Evolutionary conservation across 768 basidiomycete genomes (phyloP), one percentile per base, ranked within the genome.

Genomic region (Russula foetens): DNA sequence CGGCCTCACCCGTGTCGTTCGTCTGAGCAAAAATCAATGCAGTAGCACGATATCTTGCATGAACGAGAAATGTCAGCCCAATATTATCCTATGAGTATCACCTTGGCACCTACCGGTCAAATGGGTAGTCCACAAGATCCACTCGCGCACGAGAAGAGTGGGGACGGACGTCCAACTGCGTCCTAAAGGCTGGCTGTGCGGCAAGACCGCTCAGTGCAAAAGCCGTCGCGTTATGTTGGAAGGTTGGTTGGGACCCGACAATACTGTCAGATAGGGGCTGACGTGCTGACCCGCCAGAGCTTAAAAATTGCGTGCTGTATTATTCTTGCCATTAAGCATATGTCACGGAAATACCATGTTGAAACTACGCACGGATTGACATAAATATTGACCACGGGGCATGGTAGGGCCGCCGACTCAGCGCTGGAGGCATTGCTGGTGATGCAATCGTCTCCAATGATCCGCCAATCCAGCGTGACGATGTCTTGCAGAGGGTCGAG

Each of bases 381-480:
- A 21, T 39, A 60, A n/a, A 60, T 59, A 29, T 59, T 31, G 28
- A 59, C 58, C 7, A 47, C 44, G 6, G 58, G 45, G 15, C 58
- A 53, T 39, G n/a, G 21, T 28, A 21, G 29, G 1, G 14, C 21
- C n/a, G n/a, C n/a, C 9, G 7, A 41, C 19, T n/a, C 31, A 29
- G n/a, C 15, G n/a, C 11, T 31, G 9, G 4, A 14, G 31, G 23
- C 43, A 12, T 19, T 5, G 0, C 19, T 1, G n/a, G 19, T 26
- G 1, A 23, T 24, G n/a, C 58, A 59, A 26, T 59, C 52, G 8
- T 59, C 58, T 12, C 45, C 51, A 12, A 53, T 14, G 45, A 59
- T 53, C 58, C 52, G 19, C 58, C 44, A 59, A 28, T 60, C 53
- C 28, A 60, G 21, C n/a, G 53, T 54, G 28, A 43, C 53, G 9